These are phyloP conservation scores for Oleoguttula mirabilis DNA, from an alignment of 495 filamentous ascomycete species.

Conservation along the genomic window DNA sequence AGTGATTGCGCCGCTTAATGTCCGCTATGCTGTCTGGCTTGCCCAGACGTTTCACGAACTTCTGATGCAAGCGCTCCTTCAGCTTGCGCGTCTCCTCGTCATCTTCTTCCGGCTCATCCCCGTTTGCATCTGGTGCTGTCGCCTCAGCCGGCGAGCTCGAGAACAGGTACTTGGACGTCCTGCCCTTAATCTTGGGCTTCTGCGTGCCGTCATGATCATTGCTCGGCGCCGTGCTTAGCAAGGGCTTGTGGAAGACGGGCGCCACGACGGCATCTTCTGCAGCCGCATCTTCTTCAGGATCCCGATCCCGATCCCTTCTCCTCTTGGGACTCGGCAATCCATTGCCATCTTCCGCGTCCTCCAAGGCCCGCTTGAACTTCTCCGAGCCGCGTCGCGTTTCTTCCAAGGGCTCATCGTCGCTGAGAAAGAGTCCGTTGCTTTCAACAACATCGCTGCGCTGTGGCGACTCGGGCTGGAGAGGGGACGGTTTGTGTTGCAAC, in stretches of 20 bases:
- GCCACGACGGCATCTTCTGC: conserved; percentile 7
- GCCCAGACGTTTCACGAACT: conserved; percentile 83
- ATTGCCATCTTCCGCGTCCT: conserved; percentile 7
- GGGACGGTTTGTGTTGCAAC: no score
- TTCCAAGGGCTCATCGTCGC: conserved; percentile 8
- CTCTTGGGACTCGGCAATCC: conserved; percentile 8
- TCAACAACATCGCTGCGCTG: conserved; percentile 13
- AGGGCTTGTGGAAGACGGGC: conserved; percentile 1
- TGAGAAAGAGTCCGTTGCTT: conserved; percentile 13
- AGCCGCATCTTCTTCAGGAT: no score
- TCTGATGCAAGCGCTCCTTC: conserved; percentile 65
- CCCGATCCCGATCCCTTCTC: no score
- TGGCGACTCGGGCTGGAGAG: conserved; percentile 14
- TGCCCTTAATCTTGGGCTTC: conserved; percentile 22
- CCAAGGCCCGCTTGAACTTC: conserved; percentile 21
- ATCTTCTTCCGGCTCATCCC: conserved; percentile 40
- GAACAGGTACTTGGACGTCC: conserved; percentile 41
- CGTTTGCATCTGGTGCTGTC: conserved; percentile 13
- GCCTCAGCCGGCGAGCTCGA: conserved; percentile 29
- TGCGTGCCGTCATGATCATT: conserved; percentile 12
- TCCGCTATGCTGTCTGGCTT: conserved; percentile 65
- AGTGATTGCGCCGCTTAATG: conserved; percentile 46
- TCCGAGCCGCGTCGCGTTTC: background rate
- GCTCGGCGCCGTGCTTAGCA: conserved; percentile 1
- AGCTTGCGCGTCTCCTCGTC: conserved; percentile 27